phyloP scores from a whole-genome alignment of 176 grass and related monocot species.

The Aegilops tauschii region DNA sequence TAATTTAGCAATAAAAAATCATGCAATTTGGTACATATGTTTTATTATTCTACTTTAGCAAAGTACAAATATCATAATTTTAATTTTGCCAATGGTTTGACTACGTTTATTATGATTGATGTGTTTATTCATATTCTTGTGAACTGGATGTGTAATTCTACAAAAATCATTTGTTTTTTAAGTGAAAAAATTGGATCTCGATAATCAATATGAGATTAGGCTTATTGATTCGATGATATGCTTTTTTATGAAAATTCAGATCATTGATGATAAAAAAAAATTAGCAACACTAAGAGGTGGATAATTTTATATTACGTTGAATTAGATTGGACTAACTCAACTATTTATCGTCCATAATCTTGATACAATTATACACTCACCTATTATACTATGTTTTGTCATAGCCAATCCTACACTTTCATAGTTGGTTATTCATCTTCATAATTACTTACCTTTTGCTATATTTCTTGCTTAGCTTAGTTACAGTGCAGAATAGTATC shows the following conservation, averaged over 20 bases:
- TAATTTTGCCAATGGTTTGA: not conserved
- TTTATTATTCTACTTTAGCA: not conserved
- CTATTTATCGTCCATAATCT: not conserved
- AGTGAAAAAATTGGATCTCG: not conserved
- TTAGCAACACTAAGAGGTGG: not conserved
- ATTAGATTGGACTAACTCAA: too few relatives aligned
- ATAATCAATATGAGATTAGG: not conserved
- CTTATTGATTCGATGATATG: not conserved
- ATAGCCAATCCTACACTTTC: not conserved
- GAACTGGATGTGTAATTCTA: too few relatives aligned
- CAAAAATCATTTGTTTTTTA: not conserved
- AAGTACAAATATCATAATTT: not conserved
- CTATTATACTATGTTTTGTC: not conserved
- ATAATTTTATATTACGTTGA: not conserved
- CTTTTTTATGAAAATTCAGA: not conserved
- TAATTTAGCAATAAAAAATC: not conserved
- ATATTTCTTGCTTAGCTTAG: not conserved
- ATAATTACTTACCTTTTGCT: not conserved
- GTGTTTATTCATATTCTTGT: too few relatives aligned
- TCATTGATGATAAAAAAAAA: not conserved
- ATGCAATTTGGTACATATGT: not conserved
- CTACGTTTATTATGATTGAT: not conserved
- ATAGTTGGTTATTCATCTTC: not conserved
- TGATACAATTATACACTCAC: not conserved
- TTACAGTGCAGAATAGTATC: not conserved